Evolutionary conservation across 495 filamentous ascomycete genomes (phyloP), one percentile per base, ranked within the genome.

Genomic region (Articulospora tetracladia): DNA sequence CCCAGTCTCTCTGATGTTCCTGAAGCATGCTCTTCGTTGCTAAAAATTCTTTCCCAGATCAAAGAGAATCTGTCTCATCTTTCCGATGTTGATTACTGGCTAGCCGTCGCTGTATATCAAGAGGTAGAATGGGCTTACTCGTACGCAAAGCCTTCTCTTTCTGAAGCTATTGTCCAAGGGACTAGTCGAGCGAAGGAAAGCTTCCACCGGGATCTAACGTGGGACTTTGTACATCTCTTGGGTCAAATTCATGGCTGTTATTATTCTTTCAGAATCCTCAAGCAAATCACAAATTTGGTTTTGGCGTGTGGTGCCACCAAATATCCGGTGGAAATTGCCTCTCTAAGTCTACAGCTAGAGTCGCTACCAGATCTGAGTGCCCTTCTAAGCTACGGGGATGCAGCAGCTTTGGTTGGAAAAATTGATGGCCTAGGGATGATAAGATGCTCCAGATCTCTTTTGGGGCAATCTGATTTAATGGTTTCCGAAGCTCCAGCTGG

Each of bases 211-310:
- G n/a, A 12, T 12, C 39, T 44, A 17, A 44, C 11, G 13, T 91
- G 88, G 89, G 76, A 78, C 1, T 76, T 82, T 24, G 68, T 90
- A 22, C 88, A 92, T 51, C 76, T 88, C 12, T 66, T 76, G 13
- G 86, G 86, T 4, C 84, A 89, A 60, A 68, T 83, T 0, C 82
- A 89, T 27, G 82, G 83, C 2, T 79, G 78, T 3, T 72, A 81
- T 7, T 91, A 91, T 63, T 89, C 88, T 0, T 64, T 92, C 0
- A 78, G 88, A 26, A 86, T 91, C 59, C 64, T 86, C 1, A 74
- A 76, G 30, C 86, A 91, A 59, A 67, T 86, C 1, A 53, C 85
- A 10, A 60, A 68, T 2, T 63, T 79, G 17, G 62, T 69, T 4
- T 3, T 66, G 0, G 27, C 49, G 6, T 15, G 39, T 12, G 19